phyloP scores from a whole-genome alignment of 169 alveolate species.

The Toxoplasma gondii region DNA sequence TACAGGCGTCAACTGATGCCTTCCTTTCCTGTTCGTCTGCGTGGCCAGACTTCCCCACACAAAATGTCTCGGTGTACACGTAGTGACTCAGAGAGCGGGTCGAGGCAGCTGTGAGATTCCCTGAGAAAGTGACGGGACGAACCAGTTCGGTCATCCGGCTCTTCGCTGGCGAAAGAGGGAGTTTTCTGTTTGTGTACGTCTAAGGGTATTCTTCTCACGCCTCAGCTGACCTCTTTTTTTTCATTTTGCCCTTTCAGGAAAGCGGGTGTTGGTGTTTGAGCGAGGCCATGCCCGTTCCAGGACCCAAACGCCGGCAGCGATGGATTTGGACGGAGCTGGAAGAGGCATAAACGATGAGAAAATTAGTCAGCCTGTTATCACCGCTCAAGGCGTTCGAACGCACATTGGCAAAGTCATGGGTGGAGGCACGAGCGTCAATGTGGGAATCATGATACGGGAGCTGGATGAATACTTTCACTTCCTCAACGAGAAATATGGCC shows the following conservation, averaged over 20 bases:
- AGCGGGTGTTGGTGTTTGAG: constrained; percentile 71
- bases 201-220: too few species aligned
- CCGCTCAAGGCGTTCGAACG: constrained; percentile 75
- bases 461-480: constrained; percentile 61
- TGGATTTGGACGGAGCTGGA: constrained; percentile 67
- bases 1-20: too few species aligned
- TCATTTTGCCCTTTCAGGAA: background rate
- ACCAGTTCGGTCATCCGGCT: too few species aligned
- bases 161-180: too few species aligned
- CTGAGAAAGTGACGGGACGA: too few species aligned
- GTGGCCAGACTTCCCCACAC: too few species aligned
- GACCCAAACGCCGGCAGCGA: constrained; percentile 46
- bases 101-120: too few species aligned
- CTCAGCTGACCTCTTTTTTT: background rate
- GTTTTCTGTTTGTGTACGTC: too few species aligned
- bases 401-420: constrained; percentile 73
- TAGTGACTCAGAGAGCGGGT: too few species aligned
- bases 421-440: constrained; percentile 77
- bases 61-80: too few species aligned
- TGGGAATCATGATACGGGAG: constrained; percentile 72
- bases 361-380: constrained; percentile 71
- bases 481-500: constrained; percentile 53
- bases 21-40: too few species aligned
- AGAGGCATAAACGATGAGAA: constrained; percentile 67
- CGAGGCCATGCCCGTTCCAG: constrained; percentile 70